These are phyloP conservation scores for Liquidambar formosana DNA, from an alignment of 164 flowering plant genomes.

Conservation along the genomic window DNA sequence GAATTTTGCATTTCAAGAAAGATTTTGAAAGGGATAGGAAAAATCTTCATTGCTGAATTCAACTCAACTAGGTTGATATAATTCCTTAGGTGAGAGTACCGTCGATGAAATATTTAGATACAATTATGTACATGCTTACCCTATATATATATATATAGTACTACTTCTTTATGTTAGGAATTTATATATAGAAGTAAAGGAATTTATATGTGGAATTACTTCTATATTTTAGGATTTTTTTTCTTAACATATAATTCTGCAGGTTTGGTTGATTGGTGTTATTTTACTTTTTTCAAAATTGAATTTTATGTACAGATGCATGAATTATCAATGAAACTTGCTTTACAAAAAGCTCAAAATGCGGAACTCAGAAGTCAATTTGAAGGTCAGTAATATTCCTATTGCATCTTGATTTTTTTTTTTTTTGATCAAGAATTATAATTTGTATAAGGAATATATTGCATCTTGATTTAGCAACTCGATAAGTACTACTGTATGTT, in stretches of 20 bases:
- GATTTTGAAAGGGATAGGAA: background rate
- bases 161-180: background rate
- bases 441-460: background rate
- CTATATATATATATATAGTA: background rate
- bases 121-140: background rate
- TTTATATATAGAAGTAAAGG: too few relatives aligned
- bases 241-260: background rate
- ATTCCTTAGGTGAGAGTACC: background rate
- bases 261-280: background rate
- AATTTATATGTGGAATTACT: background rate
- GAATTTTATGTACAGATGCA: constrained; percentile 38
- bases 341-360: constrained; percentile 85
- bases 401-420: background rate
- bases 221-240: background rate
- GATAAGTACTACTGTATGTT: too few relatives aligned
- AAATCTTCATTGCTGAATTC: background rate
- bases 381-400: constrained; percentile 62
- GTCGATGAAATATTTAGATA: background rate
- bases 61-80: background rate
- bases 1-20: background rate
- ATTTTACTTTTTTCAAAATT: background rate
- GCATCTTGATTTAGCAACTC: background rate
- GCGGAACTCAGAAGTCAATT: constrained; percentile 78
- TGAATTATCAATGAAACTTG: constrained; percentile 72
- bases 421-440: too few relatives aligned